Conservation (phyloP, 768 basidiomycete species). For the Brasilioporus rufonigricans region DNA sequence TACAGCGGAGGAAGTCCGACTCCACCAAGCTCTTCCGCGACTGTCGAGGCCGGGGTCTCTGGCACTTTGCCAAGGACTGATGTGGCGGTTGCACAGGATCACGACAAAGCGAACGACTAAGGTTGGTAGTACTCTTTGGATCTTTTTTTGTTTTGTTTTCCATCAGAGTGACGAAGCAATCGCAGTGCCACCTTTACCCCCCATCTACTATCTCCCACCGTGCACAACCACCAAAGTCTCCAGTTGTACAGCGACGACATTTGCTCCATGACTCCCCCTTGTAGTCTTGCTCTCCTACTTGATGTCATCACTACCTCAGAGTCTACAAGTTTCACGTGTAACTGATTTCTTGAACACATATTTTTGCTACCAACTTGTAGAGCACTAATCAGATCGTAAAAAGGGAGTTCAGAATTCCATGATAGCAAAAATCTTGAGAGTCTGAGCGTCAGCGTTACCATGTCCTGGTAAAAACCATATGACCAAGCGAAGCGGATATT, state of each 20-base stretch:
- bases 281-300: not conserved
- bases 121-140: not conserved
- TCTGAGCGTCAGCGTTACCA: slow-evolving; percentile 28
- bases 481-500: slow-evolving; percentile 36
- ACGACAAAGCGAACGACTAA: not conserved
- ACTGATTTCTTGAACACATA: slow-evolving; percentile 15
- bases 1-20: not conserved
- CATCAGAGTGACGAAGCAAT: not conserved
- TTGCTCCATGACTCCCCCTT: not conserved
- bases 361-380: slow-evolving; percentile 27
- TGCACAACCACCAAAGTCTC: not conserved
- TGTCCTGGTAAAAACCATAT: slow-evolving; percentile 32
- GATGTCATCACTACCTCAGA: not conserved
- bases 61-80: not conserved
- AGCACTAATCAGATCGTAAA: slow-evolving; percentile 33
- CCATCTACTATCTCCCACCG: not conserved
- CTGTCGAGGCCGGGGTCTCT: not conserved
- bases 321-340: slow-evolving; percentile 4
- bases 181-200: slow-evolving; percentile 1
- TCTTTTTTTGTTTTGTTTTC: not conserved
- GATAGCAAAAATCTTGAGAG: slow-evolving; percentile 19
- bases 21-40: not conserved
- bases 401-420: slow-evolving; percentile 18
- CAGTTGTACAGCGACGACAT: not conserved
- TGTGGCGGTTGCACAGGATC: not conserved